These are phyloP conservation scores for Fomitopsis pulvina DNA, from an alignment of 768 basidiomycete genomes.

Conservation along the genomic window DNA sequence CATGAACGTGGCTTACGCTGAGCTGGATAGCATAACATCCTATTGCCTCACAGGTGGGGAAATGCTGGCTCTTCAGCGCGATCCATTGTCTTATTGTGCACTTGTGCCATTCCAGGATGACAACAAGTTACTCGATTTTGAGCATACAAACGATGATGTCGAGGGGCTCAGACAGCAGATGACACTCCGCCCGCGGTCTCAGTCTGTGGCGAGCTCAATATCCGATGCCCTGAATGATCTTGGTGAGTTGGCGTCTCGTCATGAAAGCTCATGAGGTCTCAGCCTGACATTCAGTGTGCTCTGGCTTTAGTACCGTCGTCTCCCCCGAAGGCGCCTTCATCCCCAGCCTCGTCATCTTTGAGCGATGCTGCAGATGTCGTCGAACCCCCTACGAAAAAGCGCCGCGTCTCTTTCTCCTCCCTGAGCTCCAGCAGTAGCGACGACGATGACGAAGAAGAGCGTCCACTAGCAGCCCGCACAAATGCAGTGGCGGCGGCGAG, in stretches of 20 bases:
- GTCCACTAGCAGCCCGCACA: constrained; percentile 16
- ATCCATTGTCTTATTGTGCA: not conserved
- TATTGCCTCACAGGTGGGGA: not conserved
- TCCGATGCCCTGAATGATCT: constrained; percentile 41
- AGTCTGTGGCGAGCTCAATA: constrained; percentile 44
- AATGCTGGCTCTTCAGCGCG: too few relatives aligned
- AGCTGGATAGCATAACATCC: not conserved
- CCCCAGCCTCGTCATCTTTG: constrained; percentile 26
- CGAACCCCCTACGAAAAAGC: constrained; percentile 22
- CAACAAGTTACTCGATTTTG: constrained; percentile 73
- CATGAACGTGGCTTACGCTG: constrained; percentile 1
- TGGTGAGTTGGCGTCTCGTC: constrained; percentile 31
- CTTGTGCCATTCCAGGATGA: constrained; percentile 47
- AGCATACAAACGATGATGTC: constrained; percentile 67
- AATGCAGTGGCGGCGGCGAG: not conserved
- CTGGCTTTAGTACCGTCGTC: constrained; percentile 15
- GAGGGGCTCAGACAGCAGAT: constrained; percentile 66
- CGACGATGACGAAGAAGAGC: constrained; percentile 17
- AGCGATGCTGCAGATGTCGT: constrained; percentile 17
- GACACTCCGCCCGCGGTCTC: constrained; percentile 47
- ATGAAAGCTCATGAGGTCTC: not conserved
- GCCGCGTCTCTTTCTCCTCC: constrained; percentile 24
- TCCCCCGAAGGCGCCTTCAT: constrained; percentile 21
- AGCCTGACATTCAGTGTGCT: not conserved
- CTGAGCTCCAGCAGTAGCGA: constrained; percentile 17